A percentile compares a stretch with the other conserved stretches of the same genome.
phyloP scores from a whole-genome alignment of 2,329 filamentous ascomycete genomes.

The Sporothrix mexicana region DNA sequence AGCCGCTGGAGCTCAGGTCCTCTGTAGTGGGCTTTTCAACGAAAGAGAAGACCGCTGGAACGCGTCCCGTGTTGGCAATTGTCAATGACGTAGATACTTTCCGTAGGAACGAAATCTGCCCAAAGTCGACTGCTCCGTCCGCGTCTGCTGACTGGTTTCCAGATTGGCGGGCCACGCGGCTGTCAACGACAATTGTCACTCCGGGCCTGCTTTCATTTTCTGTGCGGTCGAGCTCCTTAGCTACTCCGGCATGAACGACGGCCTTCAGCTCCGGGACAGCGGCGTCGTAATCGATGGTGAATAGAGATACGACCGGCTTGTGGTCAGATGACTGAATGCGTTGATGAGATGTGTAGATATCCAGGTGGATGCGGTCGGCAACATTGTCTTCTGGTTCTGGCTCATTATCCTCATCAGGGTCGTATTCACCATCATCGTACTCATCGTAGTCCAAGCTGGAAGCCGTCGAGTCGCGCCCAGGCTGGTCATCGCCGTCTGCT shows the following conservation, averaged over 20 bases:
- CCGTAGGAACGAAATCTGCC: slow-evolving; percentile 71
- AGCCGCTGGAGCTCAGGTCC: slow-evolving; percentile 45
- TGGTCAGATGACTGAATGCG: slow-evolving; percentile 91
- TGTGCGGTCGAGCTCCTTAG: slow-evolving; percentile 82
- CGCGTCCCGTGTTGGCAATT: slow-evolving; percentile 88
- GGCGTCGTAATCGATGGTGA: slow-evolving; percentile 83
- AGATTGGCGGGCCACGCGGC: slow-evolving; percentile 48
- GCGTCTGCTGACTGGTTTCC: not conserved
- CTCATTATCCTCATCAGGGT: slow-evolving; percentile 42
- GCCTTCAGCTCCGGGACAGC: slow-evolving; percentile 85
- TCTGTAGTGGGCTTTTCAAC: slow-evolving; percentile 69
- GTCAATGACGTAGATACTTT: slow-evolving; percentile 72
- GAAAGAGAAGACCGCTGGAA: slow-evolving; percentile 79
- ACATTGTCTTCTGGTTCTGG: slow-evolving; percentile 48
- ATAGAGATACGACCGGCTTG: slow-evolving; percentile 85
- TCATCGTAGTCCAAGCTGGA: slow-evolving; percentile 63
- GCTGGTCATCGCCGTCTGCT: slow-evolving; percentile 62
- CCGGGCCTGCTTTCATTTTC: slow-evolving; percentile 55
- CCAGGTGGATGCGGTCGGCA: slow-evolving; percentile 59
- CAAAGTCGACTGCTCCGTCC: slow-evolving; percentile 70
- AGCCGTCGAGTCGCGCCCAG: slow-evolving; percentile 31
- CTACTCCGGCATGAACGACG: slow-evolving; percentile 83
- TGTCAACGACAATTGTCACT: slow-evolving; percentile 68
- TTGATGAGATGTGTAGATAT: slow-evolving; percentile 85
- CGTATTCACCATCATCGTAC: slow-evolving; percentile 61